phyloP scores from a whole-genome alignment of 176 grass and related monocot genomes.

The Cenchrus americanus region DNA sequence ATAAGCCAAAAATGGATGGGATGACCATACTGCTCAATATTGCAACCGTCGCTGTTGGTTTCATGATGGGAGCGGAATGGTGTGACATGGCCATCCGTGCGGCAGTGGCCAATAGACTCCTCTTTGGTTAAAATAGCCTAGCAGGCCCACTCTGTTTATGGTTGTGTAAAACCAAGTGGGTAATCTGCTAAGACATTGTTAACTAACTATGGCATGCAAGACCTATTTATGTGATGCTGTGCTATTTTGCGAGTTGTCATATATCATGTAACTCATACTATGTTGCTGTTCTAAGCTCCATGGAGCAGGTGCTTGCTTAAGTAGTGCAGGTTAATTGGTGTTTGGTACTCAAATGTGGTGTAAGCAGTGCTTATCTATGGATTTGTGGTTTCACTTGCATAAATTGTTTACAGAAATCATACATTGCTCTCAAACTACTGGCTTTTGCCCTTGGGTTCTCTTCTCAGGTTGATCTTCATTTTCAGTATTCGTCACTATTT shows the following conservation, averaged over 20 bases:
- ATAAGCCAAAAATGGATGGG: neutral
- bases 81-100: neutral
- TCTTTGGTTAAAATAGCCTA: neutral
- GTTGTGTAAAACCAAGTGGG: too few relatives aligned
- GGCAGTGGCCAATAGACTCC: neutral
- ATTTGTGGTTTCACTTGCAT: conserved; percentile 3
- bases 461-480: conserved; percentile 7
- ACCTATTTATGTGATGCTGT: too few relatives aligned
- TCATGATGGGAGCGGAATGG: neutral
- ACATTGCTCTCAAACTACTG: too few relatives aligned
- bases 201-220: too few relatives aligned
- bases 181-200: too few relatives aligned
- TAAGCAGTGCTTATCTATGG: neutral
- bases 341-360: conserved; percentile 14
- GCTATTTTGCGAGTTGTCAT: neutral
- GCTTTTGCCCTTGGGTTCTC: neutral
- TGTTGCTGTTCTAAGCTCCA: neutral
- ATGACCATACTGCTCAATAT: neutral
- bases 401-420: too few relatives aligned
- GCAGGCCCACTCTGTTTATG: neutral
- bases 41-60: conserved; percentile 3
- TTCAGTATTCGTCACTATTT: neutral
- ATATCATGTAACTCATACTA: neutral
- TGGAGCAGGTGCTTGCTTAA: conserved; percentile 14
- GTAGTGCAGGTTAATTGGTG: neutral